A percentile compares a stretch with the other conserved stretches of the same genome.
These are phyloP conservation scores for Teratosphaeria pseudoeucalypti DNA, from an alignment of 2,329 filamentous ascomycete species.

Conservation along the genomic window DNA sequence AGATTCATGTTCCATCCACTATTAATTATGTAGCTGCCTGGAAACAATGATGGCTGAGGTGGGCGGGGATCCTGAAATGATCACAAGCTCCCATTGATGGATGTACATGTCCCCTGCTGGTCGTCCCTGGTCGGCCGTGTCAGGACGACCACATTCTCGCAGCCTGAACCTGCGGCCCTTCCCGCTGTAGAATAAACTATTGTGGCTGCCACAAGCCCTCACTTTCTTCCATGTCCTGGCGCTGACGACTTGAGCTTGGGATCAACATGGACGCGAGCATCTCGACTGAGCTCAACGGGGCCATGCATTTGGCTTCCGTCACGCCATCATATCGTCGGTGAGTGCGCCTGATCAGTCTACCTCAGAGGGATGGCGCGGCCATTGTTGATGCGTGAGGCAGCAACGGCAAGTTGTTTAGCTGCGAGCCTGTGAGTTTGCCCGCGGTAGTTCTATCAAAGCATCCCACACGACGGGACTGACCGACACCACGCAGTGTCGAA, in stretches of 20 bases:
- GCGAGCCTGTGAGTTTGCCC: slow-evolving; percentile 20
- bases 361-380: not conserved
- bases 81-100: not conserved
- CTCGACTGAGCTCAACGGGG: not conserved
- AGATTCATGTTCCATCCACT: no score
- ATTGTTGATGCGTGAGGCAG: slow-evolving; percentile 7
- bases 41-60: not conserved
- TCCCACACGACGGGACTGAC: not conserved
- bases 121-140: not conserved
- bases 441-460: not conserved
- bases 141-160: not conserved
- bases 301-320: not conserved
- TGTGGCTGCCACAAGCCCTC: not conserved
- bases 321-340: slow-evolving; percentile 7
- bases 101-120: not conserved
- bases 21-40: not conserved
- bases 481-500: slow-evolving; percentile 14
- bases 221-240: not conserved
- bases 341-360: not conserved
- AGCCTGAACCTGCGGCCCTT: not conserved
- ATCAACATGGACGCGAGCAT: not conserved
- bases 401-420: slow-evolving; percentile 27
- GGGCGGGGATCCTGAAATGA: not conserved
- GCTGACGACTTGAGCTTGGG: not conserved
- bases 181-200: not conserved